A percentile compares a stretch with the other conserved stretches of the same genome.
phyloP scores from a whole-genome alignment of 2,329 filamentous ascomycete genomes.

The Exophiala dermatitidis region DNA sequence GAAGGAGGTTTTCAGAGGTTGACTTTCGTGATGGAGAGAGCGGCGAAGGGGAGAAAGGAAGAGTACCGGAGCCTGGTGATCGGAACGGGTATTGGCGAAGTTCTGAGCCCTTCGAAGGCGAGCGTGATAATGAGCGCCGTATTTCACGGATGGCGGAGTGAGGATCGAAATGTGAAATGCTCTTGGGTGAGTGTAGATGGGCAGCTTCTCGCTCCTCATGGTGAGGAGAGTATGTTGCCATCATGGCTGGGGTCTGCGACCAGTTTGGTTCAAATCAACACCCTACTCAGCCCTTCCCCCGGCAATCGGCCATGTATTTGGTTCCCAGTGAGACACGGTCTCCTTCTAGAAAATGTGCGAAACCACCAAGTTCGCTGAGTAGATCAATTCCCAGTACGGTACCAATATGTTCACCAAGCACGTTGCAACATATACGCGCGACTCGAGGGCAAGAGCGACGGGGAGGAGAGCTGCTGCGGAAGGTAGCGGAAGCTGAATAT shows the following conservation, averaged over 20 bases:
- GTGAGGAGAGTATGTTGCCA: slow-evolving; percentile 44
- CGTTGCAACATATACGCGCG: not conserved
- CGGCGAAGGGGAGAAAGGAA: slow-evolving; percentile 45
- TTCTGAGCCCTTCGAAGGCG: slow-evolving; percentile 71
- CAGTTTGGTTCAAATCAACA: slow-evolving; percentile 14
- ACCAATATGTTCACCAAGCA: not conserved
- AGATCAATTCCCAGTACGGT: not conserved
- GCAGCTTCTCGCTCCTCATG: slow-evolving; percentile 63
- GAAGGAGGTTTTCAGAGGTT: slow-evolving; percentile 48
- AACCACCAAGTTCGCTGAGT: slow-evolving; percentile 1
- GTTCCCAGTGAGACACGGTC: slow-evolving; percentile 4
- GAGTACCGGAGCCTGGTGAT: slow-evolving; percentile 45
- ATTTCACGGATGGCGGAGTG: slow-evolving; percentile 75
- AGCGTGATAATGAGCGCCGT: slow-evolving; percentile 79
- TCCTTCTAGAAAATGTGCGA: not conserved
- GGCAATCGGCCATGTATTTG: slow-evolving; percentile 16
- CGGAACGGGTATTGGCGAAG: slow-evolving; percentile 51
- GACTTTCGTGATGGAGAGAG: slow-evolving; percentile 53
- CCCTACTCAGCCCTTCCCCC: not conserved
- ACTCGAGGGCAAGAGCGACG: not conserved
- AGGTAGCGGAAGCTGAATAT: not conserved
- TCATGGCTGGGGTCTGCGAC: slow-evolving; percentile 31
- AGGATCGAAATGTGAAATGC: slow-evolving; percentile 73
- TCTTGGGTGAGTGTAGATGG: slow-evolving; percentile 79
- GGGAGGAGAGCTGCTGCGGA: not conserved